Percentiles rank a stretch among this genome's conserved stretches.
Evolutionary conservation across 225 moss, liverwort and hornwort species (phyloP).

Genomic region (Pseudisothecium myosuroides): DNA sequence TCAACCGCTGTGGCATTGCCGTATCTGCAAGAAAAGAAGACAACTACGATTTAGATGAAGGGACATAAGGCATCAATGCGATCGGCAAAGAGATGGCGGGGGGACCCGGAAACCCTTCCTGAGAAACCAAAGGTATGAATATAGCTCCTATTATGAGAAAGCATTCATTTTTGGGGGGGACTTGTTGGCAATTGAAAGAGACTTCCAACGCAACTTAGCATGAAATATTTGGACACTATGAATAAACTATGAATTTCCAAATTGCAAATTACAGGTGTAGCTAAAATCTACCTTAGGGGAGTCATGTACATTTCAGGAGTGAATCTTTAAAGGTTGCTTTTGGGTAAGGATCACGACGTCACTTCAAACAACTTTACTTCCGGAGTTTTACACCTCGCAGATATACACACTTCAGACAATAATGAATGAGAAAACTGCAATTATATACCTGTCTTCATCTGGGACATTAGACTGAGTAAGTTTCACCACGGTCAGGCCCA

Average conservation of each 20-base stretch:
- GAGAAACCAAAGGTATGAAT: background rate
- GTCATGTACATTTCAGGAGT: background rate
- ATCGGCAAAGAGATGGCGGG: background rate
- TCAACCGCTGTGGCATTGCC: constrained; percentile 92
- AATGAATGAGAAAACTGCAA: background rate
- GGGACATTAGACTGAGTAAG: constrained; percentile 87
- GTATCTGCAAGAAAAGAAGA: constrained; percentile 37
- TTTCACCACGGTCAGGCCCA: constrained; percentile 80
- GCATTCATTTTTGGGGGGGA: too few species aligned
- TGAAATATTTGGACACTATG: background rate
- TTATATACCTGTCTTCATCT: constrained; percentile 79
- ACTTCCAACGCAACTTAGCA: background rate
- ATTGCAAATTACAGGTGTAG: background rate
- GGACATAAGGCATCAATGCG: background rate
- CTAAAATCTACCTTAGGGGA: background rate
- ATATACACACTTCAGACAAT: background rate
- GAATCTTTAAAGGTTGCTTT: background rate
- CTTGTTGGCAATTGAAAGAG: background rate
- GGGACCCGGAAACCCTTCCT: background rate
- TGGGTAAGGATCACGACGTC: too few species aligned
- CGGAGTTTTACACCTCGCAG: background rate
- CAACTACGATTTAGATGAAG: background rate
- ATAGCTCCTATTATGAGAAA: background rate
- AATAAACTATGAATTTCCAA: background rate
- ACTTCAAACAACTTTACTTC: background rate